Percentiles rank a stretch among this genome's conserved stretches.
phyloP scores from a whole-genome alignment of 108 stramenopile genomes.

The Skeletonema tropicum region DNA sequence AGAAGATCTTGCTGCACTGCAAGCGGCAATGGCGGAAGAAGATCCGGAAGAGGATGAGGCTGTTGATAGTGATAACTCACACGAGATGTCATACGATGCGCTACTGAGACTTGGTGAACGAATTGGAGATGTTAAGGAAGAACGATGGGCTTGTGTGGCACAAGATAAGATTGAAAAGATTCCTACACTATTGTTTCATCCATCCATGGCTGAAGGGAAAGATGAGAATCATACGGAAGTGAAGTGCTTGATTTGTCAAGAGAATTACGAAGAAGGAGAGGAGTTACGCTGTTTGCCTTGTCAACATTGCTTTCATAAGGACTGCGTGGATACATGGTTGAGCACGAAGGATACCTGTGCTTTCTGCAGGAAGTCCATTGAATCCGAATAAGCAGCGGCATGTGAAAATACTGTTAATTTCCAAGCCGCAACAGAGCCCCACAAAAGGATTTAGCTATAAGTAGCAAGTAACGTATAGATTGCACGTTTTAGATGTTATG shows the following conservation, averaged over 20 bases:
- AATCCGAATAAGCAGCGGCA: slow-evolving; percentile 10
- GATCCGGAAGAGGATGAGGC: slow-evolving; percentile 43
- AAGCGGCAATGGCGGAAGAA: slow-evolving; percentile 79
- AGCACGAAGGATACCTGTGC: slow-evolving; percentile 85
- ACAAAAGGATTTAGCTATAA: background rate
- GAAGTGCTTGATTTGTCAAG: slow-evolving; percentile 92
- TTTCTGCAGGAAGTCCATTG: slow-evolving; percentile 84
- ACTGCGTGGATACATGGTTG: slow-evolving; percentile 92
- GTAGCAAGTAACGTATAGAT: background rate
- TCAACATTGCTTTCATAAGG: slow-evolving; percentile 85
- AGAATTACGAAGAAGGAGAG: slow-evolving; percentile 78
- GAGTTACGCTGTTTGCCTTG: slow-evolving; percentile 78
- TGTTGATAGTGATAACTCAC: slow-evolving; percentile 32
- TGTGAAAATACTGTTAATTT: background rate
- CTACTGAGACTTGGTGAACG: slow-evolving; percentile 77
- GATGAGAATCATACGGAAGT: slow-evolving; percentile 74
- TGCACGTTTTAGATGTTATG: too few relatives aligned
- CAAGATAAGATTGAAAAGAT: slow-evolving; percentile 62
- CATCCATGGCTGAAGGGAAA: slow-evolving; percentile 39
- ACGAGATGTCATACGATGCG: slow-evolving; percentile 67
- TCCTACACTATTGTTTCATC: slow-evolving; percentile 47
- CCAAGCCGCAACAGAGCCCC: background rate
- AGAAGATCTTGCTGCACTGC: slow-evolving; percentile 82
- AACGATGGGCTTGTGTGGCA: slow-evolving; percentile 78
- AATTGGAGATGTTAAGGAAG: slow-evolving; percentile 87